These are phyloP conservation scores for Sporobolomyces pararoseus DNA, from an alignment of 768 basidiomycete species.

Conservation along the genomic window DNA sequence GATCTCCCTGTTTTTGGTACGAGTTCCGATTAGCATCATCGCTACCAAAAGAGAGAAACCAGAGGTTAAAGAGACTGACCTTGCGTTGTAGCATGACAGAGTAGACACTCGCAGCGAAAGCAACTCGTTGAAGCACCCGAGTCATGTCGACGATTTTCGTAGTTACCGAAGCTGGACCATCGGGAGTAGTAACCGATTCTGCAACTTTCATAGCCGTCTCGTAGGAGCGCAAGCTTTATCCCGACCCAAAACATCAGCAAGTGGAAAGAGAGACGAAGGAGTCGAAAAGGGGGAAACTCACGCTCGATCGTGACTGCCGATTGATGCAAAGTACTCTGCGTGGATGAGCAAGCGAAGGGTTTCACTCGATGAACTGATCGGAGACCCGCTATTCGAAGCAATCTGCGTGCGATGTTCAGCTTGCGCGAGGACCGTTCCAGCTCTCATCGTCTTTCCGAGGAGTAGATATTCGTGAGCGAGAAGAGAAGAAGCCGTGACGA, in stretches of 20 bases:
- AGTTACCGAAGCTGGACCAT: slow-evolving; percentile 54
- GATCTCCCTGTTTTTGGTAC: slow-evolving; percentile 57
- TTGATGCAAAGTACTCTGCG: slow-evolving; percentile 62
- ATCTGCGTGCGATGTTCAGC: slow-evolving; percentile 51
- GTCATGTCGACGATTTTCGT: slow-evolving; percentile 63
- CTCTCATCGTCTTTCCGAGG: slow-evolving; percentile 70
- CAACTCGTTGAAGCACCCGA: slow-evolving; percentile 63
- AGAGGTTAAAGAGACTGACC: slow-evolving; percentile 56
- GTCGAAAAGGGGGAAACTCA: slow-evolving; percentile 48
- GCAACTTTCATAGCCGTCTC: slow-evolving; percentile 49
- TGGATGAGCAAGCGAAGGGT: slow-evolving; percentile 64
- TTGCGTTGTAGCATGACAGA: slow-evolving; percentile 65
- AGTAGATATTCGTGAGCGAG: slow-evolving; percentile 74
- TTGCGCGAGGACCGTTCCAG: slow-evolving; percentile 63
- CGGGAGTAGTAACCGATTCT: slow-evolving; percentile 53
- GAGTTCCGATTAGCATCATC: slow-evolving; percentile 59
- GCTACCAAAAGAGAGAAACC: slow-evolving; percentile 63
- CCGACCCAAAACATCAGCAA: neutral
- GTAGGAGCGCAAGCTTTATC: slow-evolving; percentile 36
- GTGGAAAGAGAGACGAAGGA: slow-evolving; percentile 49
- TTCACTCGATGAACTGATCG: slow-evolving; percentile 51
- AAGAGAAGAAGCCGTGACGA: slow-evolving; percentile 62
- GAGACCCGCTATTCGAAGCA: slow-evolving; percentile 42
- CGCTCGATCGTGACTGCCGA: slow-evolving; percentile 64
- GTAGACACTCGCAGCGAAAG: slow-evolving; percentile 66